Conservation (phyloP, 2,329 filamentous ascomycete species). For the Colletotrichum eleusines region DNA sequence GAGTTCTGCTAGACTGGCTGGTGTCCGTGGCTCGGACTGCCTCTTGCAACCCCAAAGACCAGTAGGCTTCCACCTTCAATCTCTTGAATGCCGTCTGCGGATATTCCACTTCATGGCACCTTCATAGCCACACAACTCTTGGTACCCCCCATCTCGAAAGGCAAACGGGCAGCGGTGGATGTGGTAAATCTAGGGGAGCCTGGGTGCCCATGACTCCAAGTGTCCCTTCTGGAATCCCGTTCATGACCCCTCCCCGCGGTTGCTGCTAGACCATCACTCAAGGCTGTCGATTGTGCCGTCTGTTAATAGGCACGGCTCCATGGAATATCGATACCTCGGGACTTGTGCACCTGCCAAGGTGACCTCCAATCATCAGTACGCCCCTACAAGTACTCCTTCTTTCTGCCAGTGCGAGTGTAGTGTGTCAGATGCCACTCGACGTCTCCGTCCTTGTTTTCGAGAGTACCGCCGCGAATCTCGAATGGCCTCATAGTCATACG, state of each 20-base stretch:
- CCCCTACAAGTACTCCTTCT: constrained; percentile 93
- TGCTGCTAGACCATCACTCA: not conserved
- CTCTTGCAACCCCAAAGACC: not conserved
- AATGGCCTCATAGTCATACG: constrained; percentile 86
- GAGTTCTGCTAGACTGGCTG: not conserved
- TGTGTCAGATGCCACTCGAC: constrained; percentile 97
- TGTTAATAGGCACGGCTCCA: not conserved
- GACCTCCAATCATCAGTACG: not conserved
- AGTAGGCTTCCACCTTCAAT: not conserved
- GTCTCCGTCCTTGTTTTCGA: constrained; percentile 95
- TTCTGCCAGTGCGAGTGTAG: constrained; percentile 91
- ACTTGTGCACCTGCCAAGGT: not conserved
- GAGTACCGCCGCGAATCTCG: constrained; percentile 89
- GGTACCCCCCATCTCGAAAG: not conserved
- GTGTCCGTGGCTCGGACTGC: not conserved
- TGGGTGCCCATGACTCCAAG: not conserved
- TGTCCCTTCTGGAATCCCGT: no score
- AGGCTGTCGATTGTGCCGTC: not conserved
- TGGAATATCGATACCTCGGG: not conserved
- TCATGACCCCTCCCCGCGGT: not conserved
- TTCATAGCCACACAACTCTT: not conserved
- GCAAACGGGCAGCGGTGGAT: not conserved
- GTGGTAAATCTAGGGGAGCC: not conserved
- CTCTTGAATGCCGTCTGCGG: not conserved
- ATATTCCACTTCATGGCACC: not conserved